Percentiles rank a stretch among this genome's conserved stretches.
Evolutionary conservation across 306 rosid species (phyloP).

Genomic region (Prunus mongolica): DNA sequence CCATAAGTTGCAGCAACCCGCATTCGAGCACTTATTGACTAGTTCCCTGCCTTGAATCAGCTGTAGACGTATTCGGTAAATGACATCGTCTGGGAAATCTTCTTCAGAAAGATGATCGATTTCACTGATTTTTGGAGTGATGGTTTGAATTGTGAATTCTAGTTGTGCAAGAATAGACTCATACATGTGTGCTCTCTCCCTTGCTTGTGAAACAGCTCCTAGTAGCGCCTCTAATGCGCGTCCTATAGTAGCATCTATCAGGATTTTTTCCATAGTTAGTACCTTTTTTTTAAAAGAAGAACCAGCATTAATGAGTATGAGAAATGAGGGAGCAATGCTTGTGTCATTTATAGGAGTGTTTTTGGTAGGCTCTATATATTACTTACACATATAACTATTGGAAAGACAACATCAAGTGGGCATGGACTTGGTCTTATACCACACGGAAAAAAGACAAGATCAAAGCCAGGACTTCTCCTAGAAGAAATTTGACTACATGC

Average conservation of each 20-base stretch:
- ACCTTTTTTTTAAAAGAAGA: not conserved
- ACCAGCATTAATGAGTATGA: not conserved
- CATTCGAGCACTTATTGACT: constrained; percentile 25
- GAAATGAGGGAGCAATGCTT: not conserved
- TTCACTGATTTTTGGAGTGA: not conserved
- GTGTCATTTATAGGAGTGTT: not conserved
- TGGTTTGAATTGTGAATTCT: not conserved
- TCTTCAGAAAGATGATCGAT: not conserved
- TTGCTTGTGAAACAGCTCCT: not conserved
- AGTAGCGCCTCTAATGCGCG: not conserved
- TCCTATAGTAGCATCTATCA: not conserved
- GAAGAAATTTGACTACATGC: not conserved
- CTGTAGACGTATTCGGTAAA: not conserved
- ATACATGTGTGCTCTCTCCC: not conserved
- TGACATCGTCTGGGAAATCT: not conserved
- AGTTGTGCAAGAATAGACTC: constrained; percentile 5
- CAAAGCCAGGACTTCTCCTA: not conserved
- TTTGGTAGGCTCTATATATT: no score
- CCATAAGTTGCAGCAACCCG: constrained; percentile 14
- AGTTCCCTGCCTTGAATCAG: constrained; percentile 24
- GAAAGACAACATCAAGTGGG: not conserved
- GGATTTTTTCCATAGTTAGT: not conserved
- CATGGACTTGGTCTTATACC: not conserved
- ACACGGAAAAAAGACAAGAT: not conserved
- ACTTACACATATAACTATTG: not conserved